These are phyloP conservation scores for Termitomyces sp. DNA, from an alignment of 768 basidiomycete species.

Conservation along the genomic window DNA sequence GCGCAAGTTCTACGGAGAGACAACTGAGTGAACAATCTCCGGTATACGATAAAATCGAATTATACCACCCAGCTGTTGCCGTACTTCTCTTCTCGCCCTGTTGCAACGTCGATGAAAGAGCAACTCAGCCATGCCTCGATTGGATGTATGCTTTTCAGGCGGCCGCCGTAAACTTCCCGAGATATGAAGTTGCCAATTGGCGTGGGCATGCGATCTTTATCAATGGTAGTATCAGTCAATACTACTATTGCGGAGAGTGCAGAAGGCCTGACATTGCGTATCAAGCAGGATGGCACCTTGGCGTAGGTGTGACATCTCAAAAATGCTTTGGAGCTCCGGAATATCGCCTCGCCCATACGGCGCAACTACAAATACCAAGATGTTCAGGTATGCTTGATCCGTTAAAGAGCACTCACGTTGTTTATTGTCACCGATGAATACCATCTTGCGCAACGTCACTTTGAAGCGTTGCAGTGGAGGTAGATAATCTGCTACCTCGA, in stretches of 20 bases:
- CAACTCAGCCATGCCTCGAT: conserved; percentile 37
- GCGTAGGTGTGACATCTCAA: conserved; percentile 52
- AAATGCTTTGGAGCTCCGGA: conserved; percentile 50
- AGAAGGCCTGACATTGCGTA: conserved; percentile 50
- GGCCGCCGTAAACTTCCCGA: conserved; percentile 47
- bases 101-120: conserved; percentile 51
- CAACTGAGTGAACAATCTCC: conserved; percentile 1
- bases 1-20: conserved; percentile 40
- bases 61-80: conserved; percentile 36
- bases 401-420: conserved; percentile 33
- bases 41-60: conserved; percentile 3
- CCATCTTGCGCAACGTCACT: conserved; percentile 34
- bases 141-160: conserved; percentile 44
- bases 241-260: neutral
- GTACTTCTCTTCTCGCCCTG: conserved; percentile 25
- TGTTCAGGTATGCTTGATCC: neutral
- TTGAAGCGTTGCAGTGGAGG: conserved; percentile 33
- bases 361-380: conserved; percentile 42
- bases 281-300: conserved; percentile 42
- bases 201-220: conserved; percentile 58
- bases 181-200: conserved; percentile 63
- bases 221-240: neutral
- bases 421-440: conserved; percentile 54
- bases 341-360: conserved; percentile 59
- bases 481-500: conserved; percentile 44